A percentile compares a stretch with the other conserved stretches of the same genome.
Evolutionary conservation across 352 stramenopile genomes (phyloP).

Genomic region (Pythium oligandrum): DNA sequence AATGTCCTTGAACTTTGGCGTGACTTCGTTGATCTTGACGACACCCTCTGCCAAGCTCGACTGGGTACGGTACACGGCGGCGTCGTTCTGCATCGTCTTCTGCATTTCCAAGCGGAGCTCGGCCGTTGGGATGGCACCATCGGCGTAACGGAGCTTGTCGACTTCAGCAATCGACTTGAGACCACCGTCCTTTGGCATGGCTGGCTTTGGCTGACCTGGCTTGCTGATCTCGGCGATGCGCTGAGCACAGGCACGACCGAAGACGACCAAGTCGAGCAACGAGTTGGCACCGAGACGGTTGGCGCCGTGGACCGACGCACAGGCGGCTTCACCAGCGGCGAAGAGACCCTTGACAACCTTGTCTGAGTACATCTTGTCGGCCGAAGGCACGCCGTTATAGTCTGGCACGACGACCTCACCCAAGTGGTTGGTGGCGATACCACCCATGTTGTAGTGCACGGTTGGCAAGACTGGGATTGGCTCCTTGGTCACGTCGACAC

Average conservation of each 20-base stretch:
- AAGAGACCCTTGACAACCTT: slow-evolving; percentile 93
- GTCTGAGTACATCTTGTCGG: slow-evolving; percentile 80
- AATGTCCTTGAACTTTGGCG: slow-evolving; percentile 91
- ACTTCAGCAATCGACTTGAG: slow-evolving; percentile 86
- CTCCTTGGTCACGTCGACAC: slow-evolving; percentile 97
- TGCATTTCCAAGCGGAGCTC: slow-evolving; percentile 79
- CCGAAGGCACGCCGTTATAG: slow-evolving; percentile 54
- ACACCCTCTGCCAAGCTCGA: slow-evolving; percentile 77
- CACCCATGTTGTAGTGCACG: slow-evolving; percentile 99
- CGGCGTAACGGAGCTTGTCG: slow-evolving; percentile 87
- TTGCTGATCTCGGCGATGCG: slow-evolving; percentile 93
- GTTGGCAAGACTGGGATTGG: slow-evolving; percentile 96
- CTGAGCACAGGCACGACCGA: slow-evolving; percentile 91
- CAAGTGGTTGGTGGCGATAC: slow-evolving; percentile 95
- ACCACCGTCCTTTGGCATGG: slow-evolving; percentile 80
- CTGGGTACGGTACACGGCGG: slow-evolving; percentile 53
- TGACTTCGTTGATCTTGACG: slow-evolving; percentile 84
- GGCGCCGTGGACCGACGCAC: slow-evolving; percentile 94
- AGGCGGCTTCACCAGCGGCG: slow-evolving; percentile 93
- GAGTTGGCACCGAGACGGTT: slow-evolving; percentile 93
- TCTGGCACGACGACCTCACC: slow-evolving; percentile 89
- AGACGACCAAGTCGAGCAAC: slow-evolving; percentile 97
- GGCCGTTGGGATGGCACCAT: slow-evolving; percentile 72
- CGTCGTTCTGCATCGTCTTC: slow-evolving; percentile 51
- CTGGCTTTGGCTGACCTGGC: slow-evolving; percentile 79